A percentile compares a stretch with the other conserved stretches of the same genome.
phyloP scores from a whole-genome alignment of 2,329 filamentous ascomycete species.

The Sclerotinia spermophila region DNA sequence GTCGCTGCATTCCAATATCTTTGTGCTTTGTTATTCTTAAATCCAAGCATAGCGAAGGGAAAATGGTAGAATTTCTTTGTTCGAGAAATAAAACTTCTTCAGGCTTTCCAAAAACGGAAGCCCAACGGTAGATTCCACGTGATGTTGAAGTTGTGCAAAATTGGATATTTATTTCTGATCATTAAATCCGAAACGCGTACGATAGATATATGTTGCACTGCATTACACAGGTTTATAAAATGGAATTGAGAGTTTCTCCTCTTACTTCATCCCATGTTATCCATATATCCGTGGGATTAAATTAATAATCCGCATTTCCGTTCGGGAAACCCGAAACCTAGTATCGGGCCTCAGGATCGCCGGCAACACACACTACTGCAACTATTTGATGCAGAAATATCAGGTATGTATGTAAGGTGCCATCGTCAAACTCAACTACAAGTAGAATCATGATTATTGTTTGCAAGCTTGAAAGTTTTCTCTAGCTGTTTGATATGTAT shows the following conservation, averaged over 20 bases:
- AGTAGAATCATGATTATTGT: conserved; percentile 13
- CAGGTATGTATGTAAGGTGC: conserved; percentile 2
- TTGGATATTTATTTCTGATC: neutral
- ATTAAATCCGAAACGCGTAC: neutral
- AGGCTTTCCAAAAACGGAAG: neutral
- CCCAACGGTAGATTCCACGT: neutral
- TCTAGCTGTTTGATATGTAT: neutral
- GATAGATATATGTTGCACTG: neutral
- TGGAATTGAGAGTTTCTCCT: neutral
- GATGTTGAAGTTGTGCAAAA: neutral
- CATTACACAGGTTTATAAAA: neutral
- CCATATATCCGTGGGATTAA: neutral
- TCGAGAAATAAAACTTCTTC: neutral
- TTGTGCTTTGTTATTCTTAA: neutral
- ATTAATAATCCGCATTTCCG: neutral
- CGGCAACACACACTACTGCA: conserved; percentile 9
- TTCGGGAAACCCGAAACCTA: neutral
- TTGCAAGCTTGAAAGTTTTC: neutral
- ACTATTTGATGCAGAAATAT: neutral
- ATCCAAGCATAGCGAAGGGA: neutral
- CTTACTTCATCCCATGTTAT: neutral
- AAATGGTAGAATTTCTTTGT: neutral
- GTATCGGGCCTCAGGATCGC: conserved; percentile 1
- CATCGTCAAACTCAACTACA: conserved; percentile 13
- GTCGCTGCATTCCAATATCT: conserved; percentile 1